Conservation (phyloP, 176 grass and related monocot species). For the Aegilops longissima region DNA sequence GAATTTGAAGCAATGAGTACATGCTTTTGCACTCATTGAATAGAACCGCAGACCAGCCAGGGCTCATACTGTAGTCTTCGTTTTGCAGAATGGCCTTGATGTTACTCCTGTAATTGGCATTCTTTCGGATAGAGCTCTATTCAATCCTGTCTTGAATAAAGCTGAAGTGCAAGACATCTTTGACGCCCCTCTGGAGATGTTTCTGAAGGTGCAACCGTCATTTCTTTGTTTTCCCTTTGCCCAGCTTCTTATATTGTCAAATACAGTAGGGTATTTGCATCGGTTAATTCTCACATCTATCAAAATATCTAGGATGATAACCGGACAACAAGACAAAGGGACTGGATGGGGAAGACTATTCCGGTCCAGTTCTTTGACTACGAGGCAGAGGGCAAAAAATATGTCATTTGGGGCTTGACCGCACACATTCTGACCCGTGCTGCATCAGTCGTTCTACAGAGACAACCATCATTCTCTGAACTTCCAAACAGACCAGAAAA, state of each 20-base stretch:
- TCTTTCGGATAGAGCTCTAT: conserved; percentile 60
- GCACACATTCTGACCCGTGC: conserved; percentile 80
- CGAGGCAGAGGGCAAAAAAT: conserved; percentile 41
- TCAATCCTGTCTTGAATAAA: conserved; percentile 61
- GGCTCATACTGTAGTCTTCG: conserved; percentile 18
- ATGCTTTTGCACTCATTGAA: conserved; percentile 14
- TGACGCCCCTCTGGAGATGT: conserved; percentile 91
- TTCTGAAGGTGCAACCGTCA: conserved; percentile 67
- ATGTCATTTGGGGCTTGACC: conserved; percentile 93
- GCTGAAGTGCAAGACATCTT: conserved; percentile 91
- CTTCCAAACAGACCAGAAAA: conserved; percentile 25
- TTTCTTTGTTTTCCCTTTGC: neutral
- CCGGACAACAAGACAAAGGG: conserved; percentile 44
- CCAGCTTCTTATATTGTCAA: neutral
- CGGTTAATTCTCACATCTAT: neutral
- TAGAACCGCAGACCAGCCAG: neutral
- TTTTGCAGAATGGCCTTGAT: conserved; percentile 74
- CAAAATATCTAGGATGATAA: conserved; percentile 62
- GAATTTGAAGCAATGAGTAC: neutral
- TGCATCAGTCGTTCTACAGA: conserved; percentile 63
- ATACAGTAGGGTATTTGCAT: neutral
- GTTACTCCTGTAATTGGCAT: conserved; percentile 82
- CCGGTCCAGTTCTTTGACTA: conserved; percentile 79
- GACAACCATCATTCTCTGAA: conserved; percentile 63
- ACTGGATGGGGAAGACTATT: conserved; percentile 65